Evolutionary conservation across 768 basidiomycete species (phyloP), one percentile per base, ranked within the genome.

Genomic region (Amanita fuliginea): DNA sequence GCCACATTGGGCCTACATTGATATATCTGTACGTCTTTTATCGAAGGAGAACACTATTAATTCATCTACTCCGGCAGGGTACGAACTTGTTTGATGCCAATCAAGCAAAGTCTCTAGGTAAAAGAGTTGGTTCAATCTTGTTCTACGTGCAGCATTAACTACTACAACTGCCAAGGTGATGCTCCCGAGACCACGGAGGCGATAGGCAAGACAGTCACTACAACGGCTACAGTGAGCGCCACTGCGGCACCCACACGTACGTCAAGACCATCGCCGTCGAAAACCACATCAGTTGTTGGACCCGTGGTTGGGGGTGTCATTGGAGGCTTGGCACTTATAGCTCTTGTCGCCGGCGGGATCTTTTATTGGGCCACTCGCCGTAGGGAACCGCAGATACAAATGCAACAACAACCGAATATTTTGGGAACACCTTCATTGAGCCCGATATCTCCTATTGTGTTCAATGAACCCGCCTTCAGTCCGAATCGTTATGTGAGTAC

Each of bases 1-100:
- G 14, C 45, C 45, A 7, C 45, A 46, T 22, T 46, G 45, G 45
- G 45, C 45, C 3, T 46, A 46, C 45, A 34, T 34, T 13, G 45
- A 46, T 18, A 26, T 46, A 19, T 13, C 35, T 36, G 45, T 46
- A 35, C 19, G 45, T 46, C n/a, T 5, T n/a, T 14, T 24, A 21
- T 34, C 16, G 10, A 10, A 28, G 3, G 7, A 16, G 24, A n/a
- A 14, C 24, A 34, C 30, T 4, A 33, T 14, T 6, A 21, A 26
- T n/a, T 46, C 18, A 19, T 10, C 32, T 8, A 13, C 18, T 34
- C 19, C 14, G 11, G 2, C 32, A 46, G 45, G 45, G 19, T 34
- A 34, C 45, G n/a, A 35, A 35, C n/a, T 21, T 34, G 6, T 22
- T 46, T 11, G 32, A 46, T 22, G 11, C n/a, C 18, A 46, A 35